Base-by-base conservation (phyloP, 208 protist genomes). In the Wallacemonas sp. region DNA sequence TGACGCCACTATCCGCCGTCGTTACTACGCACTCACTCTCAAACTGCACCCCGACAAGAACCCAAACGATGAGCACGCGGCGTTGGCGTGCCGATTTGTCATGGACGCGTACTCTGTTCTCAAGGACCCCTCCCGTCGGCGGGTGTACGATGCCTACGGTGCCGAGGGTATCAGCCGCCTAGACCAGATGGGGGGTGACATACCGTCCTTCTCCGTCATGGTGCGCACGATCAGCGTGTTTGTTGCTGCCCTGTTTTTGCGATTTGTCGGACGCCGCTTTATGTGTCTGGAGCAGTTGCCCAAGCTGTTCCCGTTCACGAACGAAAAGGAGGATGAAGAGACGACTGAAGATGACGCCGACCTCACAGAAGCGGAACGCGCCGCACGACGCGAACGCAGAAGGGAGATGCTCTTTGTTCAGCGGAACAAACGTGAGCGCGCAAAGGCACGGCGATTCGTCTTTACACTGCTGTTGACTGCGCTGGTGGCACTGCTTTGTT, bases 101-200 rank as follows among this genome's bases (percentile, higher is more conserved):
- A 83, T 65, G 27, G 53, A 83, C 17, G 97, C 97, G 3, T 99
- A 99, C 71, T 88, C 97, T 21, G 84, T 99, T 2, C 77, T 99
- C 4, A 80, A 55, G 33, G 89, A 99, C 52, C 21, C 30, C n/a
- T 38, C 94, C 45, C 89, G 97, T 60, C 79, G 95, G 22, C 32
- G 68, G 22, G 44, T 97, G 10, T 99, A 99, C 71, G 97, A 99
- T 72, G 41, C 33, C 9, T 19, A 45, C 24, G 79, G 79, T 33
- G 52, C 21, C 26, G 32, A 66, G 22, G 46, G 58, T 41, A 46
- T 63, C 17, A 27, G 8, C 13, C 58, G 58, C 6, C 27, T 52
- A 15, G 37, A 42, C 5, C 58, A 52, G 29, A 48, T 63, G 37
- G 58, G 58, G 4, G 58, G 39, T 37, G 58, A 63, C 2, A 48